Conservation (phyloP, 257 asterid species). For the Eucommia ulmoides region DNA sequence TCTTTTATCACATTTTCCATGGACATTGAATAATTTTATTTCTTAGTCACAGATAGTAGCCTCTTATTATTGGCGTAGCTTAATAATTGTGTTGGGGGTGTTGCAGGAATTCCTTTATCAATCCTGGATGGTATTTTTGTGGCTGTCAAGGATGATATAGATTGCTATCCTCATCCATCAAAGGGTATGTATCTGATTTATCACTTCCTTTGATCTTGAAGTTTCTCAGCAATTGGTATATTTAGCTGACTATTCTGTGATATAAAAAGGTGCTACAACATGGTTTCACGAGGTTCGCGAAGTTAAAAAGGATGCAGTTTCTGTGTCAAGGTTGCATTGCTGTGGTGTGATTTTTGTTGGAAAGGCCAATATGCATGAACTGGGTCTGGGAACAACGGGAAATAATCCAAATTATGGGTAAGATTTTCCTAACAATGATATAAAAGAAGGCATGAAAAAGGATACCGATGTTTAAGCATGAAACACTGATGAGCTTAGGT, state of each 20-base stretch:
- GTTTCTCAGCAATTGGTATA: conserved; percentile 1
- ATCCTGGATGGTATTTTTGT: conserved; percentile 85
- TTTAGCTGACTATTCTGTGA: conserved; percentile 12
- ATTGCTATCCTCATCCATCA: conserved; percentile 76
- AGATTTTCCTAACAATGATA: no score
- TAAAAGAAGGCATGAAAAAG: no score
- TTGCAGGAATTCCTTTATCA: conserved; percentile 76
- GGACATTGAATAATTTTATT: no score
- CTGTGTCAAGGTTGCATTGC: conserved; percentile 67
- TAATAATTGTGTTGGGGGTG: conserved; percentile 10
- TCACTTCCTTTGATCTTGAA: neutral
- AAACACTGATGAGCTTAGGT: no score
- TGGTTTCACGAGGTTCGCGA: conserved; percentile 72
- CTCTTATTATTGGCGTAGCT: conserved; percentile 4
- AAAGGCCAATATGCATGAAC: conserved; percentile 98
- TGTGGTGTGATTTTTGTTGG: conserved; percentile 94
- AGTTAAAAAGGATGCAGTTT: conserved; percentile 63
- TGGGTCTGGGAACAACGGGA: conserved; percentile 96
- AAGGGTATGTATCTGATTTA: conserved; percentile 38
- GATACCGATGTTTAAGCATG: no score
- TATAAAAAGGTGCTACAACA: conserved; percentile 72
- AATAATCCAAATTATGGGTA: conserved; percentile 94
- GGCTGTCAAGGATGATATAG: conserved; percentile 96
- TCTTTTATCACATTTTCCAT: no score
- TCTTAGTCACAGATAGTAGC: no score